These are phyloP conservation scores for Phytophthora vignae DNA, from an alignment of 352 stramenopile genomes.

Conservation along the genomic window DNA sequence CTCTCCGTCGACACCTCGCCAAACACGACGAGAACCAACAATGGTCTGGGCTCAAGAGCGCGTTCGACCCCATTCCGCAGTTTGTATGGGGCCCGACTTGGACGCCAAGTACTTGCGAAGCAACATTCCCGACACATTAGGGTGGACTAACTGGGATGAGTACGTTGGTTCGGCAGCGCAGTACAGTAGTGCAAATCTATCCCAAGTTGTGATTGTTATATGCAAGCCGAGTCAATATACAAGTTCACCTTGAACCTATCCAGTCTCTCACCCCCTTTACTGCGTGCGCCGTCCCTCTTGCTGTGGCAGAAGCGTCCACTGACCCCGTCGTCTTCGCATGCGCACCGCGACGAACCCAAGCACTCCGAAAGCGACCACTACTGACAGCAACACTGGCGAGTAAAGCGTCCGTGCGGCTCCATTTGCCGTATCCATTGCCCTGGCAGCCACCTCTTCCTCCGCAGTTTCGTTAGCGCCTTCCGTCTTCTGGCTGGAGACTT, in stretches of 20 bases:
- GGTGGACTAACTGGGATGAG: too few relatives aligned
- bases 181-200: too few relatives aligned
- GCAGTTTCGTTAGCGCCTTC: conserved; percentile 23
- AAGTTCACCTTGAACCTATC: neutral
- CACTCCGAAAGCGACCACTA: conserved; percentile 9
- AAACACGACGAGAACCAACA: neutral
- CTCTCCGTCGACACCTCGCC: neutral
- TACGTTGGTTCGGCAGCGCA: too few relatives aligned
- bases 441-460: conserved; percentile 1
- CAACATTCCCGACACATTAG: neutral
- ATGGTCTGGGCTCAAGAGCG: neutral
- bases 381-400: conserved; percentile 26
- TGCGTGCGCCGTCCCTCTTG: conserved; percentile 24
- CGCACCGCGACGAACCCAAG: conserved; percentile 22
- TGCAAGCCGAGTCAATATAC: conserved; percentile 10
- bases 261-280: conserved; percentile 1
- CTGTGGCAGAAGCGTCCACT: conserved; percentile 29
- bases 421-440: neutral
- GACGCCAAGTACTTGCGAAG: neutral
- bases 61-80: neutral
- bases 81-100: neutral
- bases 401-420: conserved; percentile 1
- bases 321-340: conserved; percentile 21
- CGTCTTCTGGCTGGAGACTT: conserved; percentile 31
- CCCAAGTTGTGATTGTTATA: too few relatives aligned